A percentile compares a stretch with the other conserved stretches of the same genome.
These are phyloP conservation scores for Aegilops bicornis DNA, from an alignment of 176 grass and related monocot genomes.

Conservation along the genomic window DNA sequence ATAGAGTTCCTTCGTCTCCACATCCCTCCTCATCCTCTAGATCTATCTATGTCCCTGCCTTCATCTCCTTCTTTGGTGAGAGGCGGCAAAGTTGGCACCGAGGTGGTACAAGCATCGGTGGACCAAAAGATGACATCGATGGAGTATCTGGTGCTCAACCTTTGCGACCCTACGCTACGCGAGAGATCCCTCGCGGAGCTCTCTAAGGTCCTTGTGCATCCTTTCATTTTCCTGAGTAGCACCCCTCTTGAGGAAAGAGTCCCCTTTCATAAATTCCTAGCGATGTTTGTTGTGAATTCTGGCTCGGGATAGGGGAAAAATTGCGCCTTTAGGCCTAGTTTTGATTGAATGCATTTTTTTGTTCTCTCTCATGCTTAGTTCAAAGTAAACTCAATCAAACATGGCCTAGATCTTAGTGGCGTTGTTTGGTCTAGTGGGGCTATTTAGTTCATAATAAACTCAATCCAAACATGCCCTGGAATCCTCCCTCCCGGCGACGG, in stretches of 20 bases:
- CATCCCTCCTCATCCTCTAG: constrained; percentile 24
- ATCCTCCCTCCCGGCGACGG: no score
- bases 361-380: neutral
- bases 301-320: neutral
- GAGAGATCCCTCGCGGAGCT: constrained; percentile 70
- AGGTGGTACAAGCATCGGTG: neutral
- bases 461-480: no score
- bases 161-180: constrained; percentile 52
- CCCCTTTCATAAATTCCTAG: neutral
- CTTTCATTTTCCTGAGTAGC: neutral
- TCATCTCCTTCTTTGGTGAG: neutral
- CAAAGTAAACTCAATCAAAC: neutral
- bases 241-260: neutral
- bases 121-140: constrained; percentile 43
- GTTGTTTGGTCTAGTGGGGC: neutral
- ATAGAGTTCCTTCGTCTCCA: constrained; percentile 35
- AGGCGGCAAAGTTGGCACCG: neutral
- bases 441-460: neutral
- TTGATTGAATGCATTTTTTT: neutral
- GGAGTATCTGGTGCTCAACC: constrained; percentile 57
- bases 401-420: neutral
- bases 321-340: neutral
- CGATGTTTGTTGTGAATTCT: neutral
- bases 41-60: constrained; percentile 15
- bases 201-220: constrained; percentile 48